These are phyloP conservation scores for Leccinum colubrinum DNA, from an alignment of 1,284 basidiomycete genomes.

Conservation along the genomic window DNA sequence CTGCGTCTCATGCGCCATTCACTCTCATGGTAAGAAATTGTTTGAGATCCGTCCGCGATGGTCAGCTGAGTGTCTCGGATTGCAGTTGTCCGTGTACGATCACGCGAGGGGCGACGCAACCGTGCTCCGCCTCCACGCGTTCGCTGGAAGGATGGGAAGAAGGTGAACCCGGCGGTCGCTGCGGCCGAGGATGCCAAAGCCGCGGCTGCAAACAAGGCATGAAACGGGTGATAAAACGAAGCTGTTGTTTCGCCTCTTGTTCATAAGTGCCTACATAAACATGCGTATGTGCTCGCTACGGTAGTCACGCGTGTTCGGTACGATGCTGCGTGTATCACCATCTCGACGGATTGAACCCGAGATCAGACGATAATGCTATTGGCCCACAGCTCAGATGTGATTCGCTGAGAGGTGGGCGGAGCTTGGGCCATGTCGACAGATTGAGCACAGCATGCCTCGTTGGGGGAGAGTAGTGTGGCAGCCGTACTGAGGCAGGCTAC, in stretches of 20 bases:
- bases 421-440: background rate
- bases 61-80: background rate
- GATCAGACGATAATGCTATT: background rate
- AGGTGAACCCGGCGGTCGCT: slow-evolving; percentile 82
- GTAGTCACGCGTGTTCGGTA: background rate
- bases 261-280: background rate
- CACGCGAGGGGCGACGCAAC: slow-evolving; percentile 91
- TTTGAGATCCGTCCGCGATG: background rate
- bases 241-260: background rate
- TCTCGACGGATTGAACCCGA: background rate
- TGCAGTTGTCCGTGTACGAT: slow-evolving; percentile 92
- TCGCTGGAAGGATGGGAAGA: slow-evolving; percentile 98
- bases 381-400: background rate
- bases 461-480: background rate
- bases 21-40: slow-evolving; percentile 82
- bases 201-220: slow-evolving; percentile 44
- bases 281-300: background rate
- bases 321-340: background rate
- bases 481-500: background rate
- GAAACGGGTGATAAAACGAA: slow-evolving; percentile 21
- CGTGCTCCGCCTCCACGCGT: slow-evolving; percentile 94
- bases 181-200: slow-evolving; percentile 68
- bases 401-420: background rate
- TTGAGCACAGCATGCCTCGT: background rate
- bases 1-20: slow-evolving; percentile 99